Conservation (phyloP, 2,329 filamentous ascomycete genomes). For the Botrytis hyacinthi region DNA sequence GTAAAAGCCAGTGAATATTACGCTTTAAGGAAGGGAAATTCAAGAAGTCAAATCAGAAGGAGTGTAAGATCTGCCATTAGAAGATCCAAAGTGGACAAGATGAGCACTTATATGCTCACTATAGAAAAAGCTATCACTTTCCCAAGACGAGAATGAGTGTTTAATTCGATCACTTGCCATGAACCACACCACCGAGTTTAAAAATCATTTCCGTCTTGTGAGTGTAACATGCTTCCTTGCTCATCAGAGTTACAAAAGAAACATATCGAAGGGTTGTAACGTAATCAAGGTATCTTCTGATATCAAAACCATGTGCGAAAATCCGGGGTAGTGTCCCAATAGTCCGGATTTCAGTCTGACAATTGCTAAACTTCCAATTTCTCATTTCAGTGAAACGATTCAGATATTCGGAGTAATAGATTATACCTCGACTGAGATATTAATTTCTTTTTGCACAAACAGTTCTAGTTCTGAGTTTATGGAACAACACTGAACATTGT, state of each 20-base stretch:
- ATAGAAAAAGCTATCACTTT: background rate
- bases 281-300: slow-evolving; percentile 19
- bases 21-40: slow-evolving; percentile 10
- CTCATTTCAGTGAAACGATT: background rate
- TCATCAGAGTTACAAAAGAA: background rate
- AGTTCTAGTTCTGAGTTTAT: background rate
- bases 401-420: background rate
- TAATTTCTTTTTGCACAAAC: background rate
- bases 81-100: background rate
- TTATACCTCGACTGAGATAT: background rate
- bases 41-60: slow-evolving; percentile 4
- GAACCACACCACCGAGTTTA: background rate
- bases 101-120: slow-evolving; percentile 5
- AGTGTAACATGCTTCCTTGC: slow-evolving; percentile 3
- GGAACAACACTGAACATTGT: background rate
- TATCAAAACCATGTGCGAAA: slow-evolving; percentile 15
- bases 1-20: background rate
- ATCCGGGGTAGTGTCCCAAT: background rate
- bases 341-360: background rate
- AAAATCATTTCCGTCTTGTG: background rate
- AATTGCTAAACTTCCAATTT: background rate
- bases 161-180: slow-evolving; percentile 16
- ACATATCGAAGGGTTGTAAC: background rate
- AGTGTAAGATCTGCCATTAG: background rate
- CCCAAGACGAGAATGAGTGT: background rate